Base-by-base conservation (phyloP, 805 yeast species). In the Metschnikowia picachoensis region DNA sequence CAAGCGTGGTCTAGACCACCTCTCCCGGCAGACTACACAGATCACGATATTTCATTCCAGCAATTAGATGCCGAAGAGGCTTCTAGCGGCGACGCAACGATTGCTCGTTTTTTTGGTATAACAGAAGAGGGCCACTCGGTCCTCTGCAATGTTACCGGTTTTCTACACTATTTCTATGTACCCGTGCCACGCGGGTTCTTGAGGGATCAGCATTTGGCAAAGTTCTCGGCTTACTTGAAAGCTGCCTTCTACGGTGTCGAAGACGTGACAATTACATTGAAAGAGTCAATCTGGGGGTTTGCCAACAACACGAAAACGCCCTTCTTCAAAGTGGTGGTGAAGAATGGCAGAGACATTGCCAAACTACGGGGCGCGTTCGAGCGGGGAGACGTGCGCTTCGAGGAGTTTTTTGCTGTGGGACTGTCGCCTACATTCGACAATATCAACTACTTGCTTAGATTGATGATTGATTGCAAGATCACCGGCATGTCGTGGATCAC, bases 401-500 rank as follows among this genome's bases (percentile, higher is more conserved):
- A 84, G 37, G 80, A 78, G 27, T 69, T 81, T 43, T 85, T 88
- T 65, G 77, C 80, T 20, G 71, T 78, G 2, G 53, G 53, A 11
- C 85, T 53, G 64, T 65, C 76, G 13, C 82, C 85, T 57, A 82
- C 97, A 0, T 94, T 83, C 62, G 99, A 94, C 66, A 94, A 94
- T 62, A 83, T 94, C 50, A 88, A 90, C 46, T 95, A 85, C 62
- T 71, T 89, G 31, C 66, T 95, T 48, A 75, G 99, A 57, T 72
- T 91, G 66, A 89, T 94, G 94, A 80, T 94, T 37, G 99, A 94
- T 67, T 84, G 95, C 65, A 80, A 84, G 41, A 88, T 92, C 50
- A 85, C 92, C 1, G 95, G 99, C 34, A 94, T 94, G 99, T 86
- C 95, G 25, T 94, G 99, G 99, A 75, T 95, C 27, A 86, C 96